Base-by-base conservation (phyloP, 2,329 filamentous ascomycete genomes). In the Aureobasidium lini region DNA sequence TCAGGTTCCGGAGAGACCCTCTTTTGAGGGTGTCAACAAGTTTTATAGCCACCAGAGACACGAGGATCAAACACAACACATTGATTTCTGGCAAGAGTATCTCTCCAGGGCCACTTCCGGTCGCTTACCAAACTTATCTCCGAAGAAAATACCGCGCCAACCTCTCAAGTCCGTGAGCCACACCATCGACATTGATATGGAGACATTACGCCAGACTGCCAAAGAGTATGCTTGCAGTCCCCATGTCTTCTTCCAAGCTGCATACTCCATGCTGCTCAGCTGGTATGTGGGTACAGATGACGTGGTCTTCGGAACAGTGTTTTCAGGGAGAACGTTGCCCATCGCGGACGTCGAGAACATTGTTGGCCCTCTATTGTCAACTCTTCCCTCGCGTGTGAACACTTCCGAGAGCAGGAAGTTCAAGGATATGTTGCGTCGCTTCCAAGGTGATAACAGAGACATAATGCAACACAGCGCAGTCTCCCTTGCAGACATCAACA, bases 291-390 rank as follows among this genome's bases (percentile, higher is more conserved):
- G 87, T 2, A 76, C 75, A 0, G 69, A 78, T 0, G 89, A 96
- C 68, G 75, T 92, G 1, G 77, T 85, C 0, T 81, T 95, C 40
- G 92, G 92, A 0, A 87, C 84, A 1, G 89, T 96, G 4, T 88
- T 88, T 11, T 95, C 91, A 9, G 91, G 91, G 1, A 81, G 92
- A 58, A 90, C 87, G 1, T 71, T 91, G n/a, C 82, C 89, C 0
- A 70, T 96, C 2, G 69, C 78, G 4, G 82, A 80, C 0, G 83
- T 95, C 36, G 90, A 95, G 63, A 76, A 81, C 1, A 81, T 92
- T 3, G 77, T 93, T 59, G 92, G 92, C 0, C 92, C 92, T 9
- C 94, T 88, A 66, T 84, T 96, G 53, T 78, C 85, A 1, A 87
- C 89, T 0, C 72, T 94, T 6, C 92, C 92, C 1, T 75, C 90